Percentiles rank a stretch among this genome's conserved stretches.
These are phyloP conservation scores for Papiliotrema terrestris DNA, from an alignment of 1,284 basidiomycete species.

Conservation along the genomic window DNA sequence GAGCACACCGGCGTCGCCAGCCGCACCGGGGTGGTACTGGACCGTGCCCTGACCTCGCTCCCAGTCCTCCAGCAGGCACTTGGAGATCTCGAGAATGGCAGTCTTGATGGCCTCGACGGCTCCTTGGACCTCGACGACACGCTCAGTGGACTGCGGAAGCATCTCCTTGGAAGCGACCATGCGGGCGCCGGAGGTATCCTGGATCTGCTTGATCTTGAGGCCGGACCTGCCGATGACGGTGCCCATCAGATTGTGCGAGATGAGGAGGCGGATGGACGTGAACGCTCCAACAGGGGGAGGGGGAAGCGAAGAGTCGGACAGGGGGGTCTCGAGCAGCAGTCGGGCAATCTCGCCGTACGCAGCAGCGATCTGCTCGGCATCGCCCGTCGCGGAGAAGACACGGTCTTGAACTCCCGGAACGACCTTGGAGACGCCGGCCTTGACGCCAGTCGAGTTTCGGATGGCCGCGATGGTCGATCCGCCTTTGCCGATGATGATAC, in stretches of 20 bases:
- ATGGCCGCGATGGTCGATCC: conserved; percentile 97
- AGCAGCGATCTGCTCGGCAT: conserved; percentile 86
- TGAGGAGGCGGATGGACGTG: conserved; percentile 89
- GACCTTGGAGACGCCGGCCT: conserved; percentile 98
- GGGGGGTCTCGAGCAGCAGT: conserved; percentile 71
- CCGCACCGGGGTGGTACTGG: conserved; percentile 86
- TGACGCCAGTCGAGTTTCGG: conserved; percentile 90
- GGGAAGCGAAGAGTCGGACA: conserved; percentile 65
- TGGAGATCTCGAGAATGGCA: conserved; percentile 91
- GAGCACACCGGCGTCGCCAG: conserved; percentile 62
- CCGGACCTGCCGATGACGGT: conserved; percentile 96
- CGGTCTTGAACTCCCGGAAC: conserved; percentile 96
- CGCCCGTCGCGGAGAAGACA: conserved; percentile 88
- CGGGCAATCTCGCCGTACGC: conserved; percentile 93
- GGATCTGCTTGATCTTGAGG: conserved; percentile 99
- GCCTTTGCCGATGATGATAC: conserved; percentile 90
- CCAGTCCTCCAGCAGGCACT: conserved; percentile 95
- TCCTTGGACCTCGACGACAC: conserved; percentile 94
- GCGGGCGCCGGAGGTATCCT: conserved; percentile 91
- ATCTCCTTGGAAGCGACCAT: conserved; percentile 99
- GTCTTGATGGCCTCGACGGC: conserved; percentile 83
- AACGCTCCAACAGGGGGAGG: conserved; percentile 63
- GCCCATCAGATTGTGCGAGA: conserved; percentile 99
- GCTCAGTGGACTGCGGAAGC: conserved; percentile 97
- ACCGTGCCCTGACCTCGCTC: conserved; percentile 90